These are phyloP conservation scores for Agaricus blazei DNA, from an alignment of 768 basidiomycete species.

Conservation along the genomic window DNA sequence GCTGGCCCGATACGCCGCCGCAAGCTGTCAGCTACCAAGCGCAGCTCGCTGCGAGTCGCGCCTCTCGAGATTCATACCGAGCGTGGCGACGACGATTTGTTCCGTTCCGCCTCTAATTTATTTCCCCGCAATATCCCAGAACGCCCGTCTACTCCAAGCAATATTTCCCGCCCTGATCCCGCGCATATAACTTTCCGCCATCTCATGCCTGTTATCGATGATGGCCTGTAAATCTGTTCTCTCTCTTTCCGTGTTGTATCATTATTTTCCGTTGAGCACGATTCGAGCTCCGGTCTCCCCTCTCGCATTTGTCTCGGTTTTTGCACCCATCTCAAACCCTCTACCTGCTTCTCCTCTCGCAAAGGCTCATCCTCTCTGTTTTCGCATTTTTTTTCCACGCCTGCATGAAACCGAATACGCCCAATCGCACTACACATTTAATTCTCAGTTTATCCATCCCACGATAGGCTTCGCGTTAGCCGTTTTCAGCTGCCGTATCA, in stretches of 20 bases:
- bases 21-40: slow-evolving; percentile 44
- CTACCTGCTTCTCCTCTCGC: not conserved
- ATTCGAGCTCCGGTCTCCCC: slow-evolving; percentile 11
- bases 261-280: slow-evolving; percentile 20
- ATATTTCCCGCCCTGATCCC: slow-evolving; percentile 35
- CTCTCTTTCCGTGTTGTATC: slow-evolving; percentile 22
- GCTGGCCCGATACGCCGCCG: slow-evolving; percentile 56
- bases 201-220: slow-evolving; percentile 54
- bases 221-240: slow-evolving; percentile 20
- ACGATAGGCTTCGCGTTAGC: not conserved
- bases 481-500: not conserved
- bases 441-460: not conserved
- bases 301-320: not conserved
- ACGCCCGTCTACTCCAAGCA: slow-evolving; percentile 21
- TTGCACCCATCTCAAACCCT: not conserved
- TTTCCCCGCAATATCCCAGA: slow-evolving; percentile 12
- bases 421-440: slow-evolving; percentile 4
- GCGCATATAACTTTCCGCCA: slow-evolving; percentile 48
- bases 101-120: slow-evolving; percentile 1
- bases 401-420: not conserved
- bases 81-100: slow-evolving; percentile 5
- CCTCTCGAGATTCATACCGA: slow-evolving; percentile 7
- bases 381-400: not conserved
- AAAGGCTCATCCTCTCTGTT: not conserved
- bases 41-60: slow-evolving; percentile 35